Evolutionary conservation across 2,329 filamentous ascomycete genomes (phyloP), one percentile per base, ranked within the genome.

Genomic region (Penicillium digitatum): DNA sequence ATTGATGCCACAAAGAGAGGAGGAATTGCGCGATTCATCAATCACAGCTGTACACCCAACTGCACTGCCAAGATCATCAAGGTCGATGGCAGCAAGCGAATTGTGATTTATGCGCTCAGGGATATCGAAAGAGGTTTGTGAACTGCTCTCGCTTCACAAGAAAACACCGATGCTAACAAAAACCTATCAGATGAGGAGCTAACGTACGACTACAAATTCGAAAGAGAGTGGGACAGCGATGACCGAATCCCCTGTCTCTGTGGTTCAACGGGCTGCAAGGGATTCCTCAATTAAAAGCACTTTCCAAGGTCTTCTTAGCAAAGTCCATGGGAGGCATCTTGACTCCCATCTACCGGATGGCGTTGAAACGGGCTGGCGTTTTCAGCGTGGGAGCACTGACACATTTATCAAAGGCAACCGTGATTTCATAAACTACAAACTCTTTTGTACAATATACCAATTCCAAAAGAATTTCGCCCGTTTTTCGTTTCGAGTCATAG

Each of bases 121-220:
- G 93, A 97, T 74, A 99, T 99, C 75, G 85, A 85, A 66, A 86
- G 93, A 81, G 94, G 94, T 96, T 83, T 81, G 89, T 85, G 31
- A n/a, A 37, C 26, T 29, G 20, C 6, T 2, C 37, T 43, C 8
- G 2, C 20, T 31, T 16, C 1, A n/a, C 45, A 27, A 11, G 2
- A 39, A 52, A 72, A 12, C 61, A 46, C 31, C 49, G 53, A 61
- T 55, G 63, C 56, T 50, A 39, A 45, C 20, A 14, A 16, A n/a
- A 50, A 24, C 14, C 12, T 26, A 39, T 12, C 69, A 99, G 94
- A 96, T 72, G 94, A 99, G 77, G 94, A 99, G 80, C 86, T 99
- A 72, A 99, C 94, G 2, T 99, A 99, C 78, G 94, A 99, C 79
- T 99, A 99, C 83, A 99, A 99, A 76, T 99, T 99, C 74, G 94